A percentile compares a stretch with the other conserved stretches of the same genome.
These are phyloP conservation scores for Syzygium oleosum DNA, from an alignment of 345 rosid species.

Conservation along the genomic window DNA sequence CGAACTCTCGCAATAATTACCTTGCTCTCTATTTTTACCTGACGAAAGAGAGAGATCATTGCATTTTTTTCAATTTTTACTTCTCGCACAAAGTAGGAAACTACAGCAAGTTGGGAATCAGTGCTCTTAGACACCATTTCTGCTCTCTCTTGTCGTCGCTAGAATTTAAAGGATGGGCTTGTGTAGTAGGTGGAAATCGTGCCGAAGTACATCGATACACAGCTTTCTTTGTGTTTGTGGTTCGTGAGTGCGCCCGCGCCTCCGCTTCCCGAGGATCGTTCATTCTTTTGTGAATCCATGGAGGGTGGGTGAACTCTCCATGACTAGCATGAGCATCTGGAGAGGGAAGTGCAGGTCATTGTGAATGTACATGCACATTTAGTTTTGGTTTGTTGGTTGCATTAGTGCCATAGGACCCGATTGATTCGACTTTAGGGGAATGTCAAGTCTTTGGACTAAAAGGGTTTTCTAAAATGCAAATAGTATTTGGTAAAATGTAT, in stretches of 20 bases:
- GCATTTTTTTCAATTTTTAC: no score
- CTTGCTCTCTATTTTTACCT: background rate
- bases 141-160: background rate
- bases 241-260: background rate
- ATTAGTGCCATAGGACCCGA: background rate
- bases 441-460: no score
- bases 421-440: no score
- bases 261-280: background rate
- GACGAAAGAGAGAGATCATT: background rate
- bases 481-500: no score
- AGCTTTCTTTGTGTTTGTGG: background rate
- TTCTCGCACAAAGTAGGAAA: background rate
- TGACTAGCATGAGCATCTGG: background rate
- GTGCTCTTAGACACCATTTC: fast-evolving
- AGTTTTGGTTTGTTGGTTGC: background rate
- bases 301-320: background rate
- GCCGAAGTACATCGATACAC: background rate
- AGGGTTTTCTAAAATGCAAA: no score
- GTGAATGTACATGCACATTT: background rate
- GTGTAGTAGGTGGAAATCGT: background rate
- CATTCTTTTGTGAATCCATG: background rate
- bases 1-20: background rate
- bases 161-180: background rate
- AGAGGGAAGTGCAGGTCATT: background rate
- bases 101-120: background rate